Conservation (phyloP, 2,329 filamentous ascomycete genomes). For the Colletotrichum spinosum region DNA sequence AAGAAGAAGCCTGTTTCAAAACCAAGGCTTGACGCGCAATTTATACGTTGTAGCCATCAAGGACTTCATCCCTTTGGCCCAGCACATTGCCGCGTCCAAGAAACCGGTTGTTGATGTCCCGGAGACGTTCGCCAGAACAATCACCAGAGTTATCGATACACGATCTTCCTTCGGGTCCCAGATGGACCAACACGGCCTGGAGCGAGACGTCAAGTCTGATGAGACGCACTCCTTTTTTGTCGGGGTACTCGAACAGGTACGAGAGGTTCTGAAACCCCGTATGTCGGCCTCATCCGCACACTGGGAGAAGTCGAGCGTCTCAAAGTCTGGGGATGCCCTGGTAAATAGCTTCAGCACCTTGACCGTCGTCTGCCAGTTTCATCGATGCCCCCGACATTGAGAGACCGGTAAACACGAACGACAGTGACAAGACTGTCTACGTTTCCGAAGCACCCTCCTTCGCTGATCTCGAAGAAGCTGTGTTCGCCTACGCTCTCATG, state of each 20-base stretch:
- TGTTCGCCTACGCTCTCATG: slow-evolving; percentile 43
- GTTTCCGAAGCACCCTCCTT: slow-evolving; percentile 44
- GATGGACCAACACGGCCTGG: slow-evolving; percentile 37
- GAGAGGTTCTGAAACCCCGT: slow-evolving; percentile 43
- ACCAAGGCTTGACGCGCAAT: no score
- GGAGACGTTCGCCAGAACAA: slow-evolving; percentile 42
- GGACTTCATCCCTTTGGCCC: slow-evolving; percentile 52
- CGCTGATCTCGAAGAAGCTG: slow-evolving; percentile 43
- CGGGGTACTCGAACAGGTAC: slow-evolving; percentile 48
- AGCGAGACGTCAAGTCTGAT: slow-evolving; percentile 40
- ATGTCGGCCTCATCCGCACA: slow-evolving; percentile 15
- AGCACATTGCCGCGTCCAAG: slow-evolving; percentile 46
- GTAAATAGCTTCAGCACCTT: slow-evolving; percentile 50
- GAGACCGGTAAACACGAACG: slow-evolving; percentile 23
- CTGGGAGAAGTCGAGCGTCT: slow-evolving; percentile 4
- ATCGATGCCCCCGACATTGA: slow-evolving; percentile 45
- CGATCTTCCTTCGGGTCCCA: slow-evolving; percentile 45
- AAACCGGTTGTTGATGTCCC: slow-evolving; percentile 46
- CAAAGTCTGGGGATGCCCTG: background rate
- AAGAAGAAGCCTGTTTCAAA: no score
- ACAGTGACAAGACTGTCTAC: slow-evolving; percentile 2
- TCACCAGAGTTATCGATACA: slow-evolving; percentile 51
- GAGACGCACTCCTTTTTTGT: slow-evolving; percentile 48
- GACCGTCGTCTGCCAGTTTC: slow-evolving; percentile 50
- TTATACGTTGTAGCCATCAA: slow-evolving; percentile 50